A percentile compares a stretch with the other conserved stretches of the same genome.
Evolutionary conservation across 108 stramenopile species (phyloP).

Genomic region (Nitzschia sp.): DNA sequence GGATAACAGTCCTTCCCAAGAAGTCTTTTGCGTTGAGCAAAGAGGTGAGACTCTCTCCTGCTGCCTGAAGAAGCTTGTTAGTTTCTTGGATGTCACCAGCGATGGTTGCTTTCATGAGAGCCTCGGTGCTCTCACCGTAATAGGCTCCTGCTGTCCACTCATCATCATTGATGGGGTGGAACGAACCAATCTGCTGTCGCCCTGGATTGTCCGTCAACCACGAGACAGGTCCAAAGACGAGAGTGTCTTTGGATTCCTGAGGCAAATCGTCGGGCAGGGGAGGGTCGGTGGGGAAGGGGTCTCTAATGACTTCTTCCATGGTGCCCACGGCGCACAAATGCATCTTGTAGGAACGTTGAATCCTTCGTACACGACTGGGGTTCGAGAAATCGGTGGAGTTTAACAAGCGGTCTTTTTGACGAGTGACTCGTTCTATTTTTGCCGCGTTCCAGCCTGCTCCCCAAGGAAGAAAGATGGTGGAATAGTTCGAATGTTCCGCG

Average conservation of each 20-base stretch:
- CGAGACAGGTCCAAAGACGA: conserved; percentile 25
- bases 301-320: conserved; percentile 25
- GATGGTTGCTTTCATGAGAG: conserved; percentile 5
- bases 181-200: conserved; percentile 34
- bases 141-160: conserved; percentile 35
- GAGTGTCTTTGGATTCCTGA: conserved; percentile 4
- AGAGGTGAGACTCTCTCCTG: background rate
- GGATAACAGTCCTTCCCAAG: background rate
- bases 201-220: conserved; percentile 37
- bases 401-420: conserved; percentile 25
- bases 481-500: conserved; percentile 32
- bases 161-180: conserved; percentile 30
- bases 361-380: background rate
- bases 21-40: background rate
- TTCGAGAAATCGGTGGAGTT: conserved; percentile 30
- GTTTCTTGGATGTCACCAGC: background rate
- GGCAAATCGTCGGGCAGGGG: conserved; percentile 27
- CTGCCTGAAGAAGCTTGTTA: background rate
- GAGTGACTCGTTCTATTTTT: conserved; percentile 28
- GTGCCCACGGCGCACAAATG: conserved; percentile 35
- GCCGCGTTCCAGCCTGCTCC: conserved; percentile 32
- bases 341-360: conserved; percentile 23
- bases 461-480: conserved; percentile 47
- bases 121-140: conserved; percentile 5
- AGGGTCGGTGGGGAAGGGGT: conserved; percentile 33